Conservation (phyloP, 2,329 filamentous ascomycete species). For the Exserohilum turcica region DNA sequence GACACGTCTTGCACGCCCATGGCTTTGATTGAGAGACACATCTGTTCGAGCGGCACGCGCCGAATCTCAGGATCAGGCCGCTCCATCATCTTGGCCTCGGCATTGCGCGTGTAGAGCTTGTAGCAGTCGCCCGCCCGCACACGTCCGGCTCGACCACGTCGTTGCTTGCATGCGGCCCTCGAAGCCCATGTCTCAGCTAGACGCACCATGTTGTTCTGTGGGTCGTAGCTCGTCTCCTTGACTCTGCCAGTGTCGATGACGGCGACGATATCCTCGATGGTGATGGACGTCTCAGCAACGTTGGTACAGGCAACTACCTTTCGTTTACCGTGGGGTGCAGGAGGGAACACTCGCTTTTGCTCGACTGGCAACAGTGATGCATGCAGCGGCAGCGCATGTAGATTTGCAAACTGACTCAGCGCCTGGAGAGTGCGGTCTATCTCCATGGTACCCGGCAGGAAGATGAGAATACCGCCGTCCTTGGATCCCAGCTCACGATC, state of each 20-base stretch:
- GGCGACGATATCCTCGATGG: constrained; percentile 94
- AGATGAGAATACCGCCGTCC: constrained; percentile 90
- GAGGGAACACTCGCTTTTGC: constrained; percentile 83
- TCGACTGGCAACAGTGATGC: constrained; percentile 88
- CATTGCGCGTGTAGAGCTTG: constrained; percentile 87
- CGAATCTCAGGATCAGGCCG: constrained; percentile 93
- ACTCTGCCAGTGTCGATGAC: constrained; percentile 95
- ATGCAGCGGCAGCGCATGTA: constrained; percentile 86
- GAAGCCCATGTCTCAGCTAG: constrained; percentile 96
- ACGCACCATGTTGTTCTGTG: constrained; percentile 89
- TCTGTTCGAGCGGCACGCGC: constrained; percentile 88
- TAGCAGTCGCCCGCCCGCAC: constrained; percentile 91
- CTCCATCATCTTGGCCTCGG: constrained; percentile 83
- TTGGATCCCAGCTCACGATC: constrained; percentile 74
- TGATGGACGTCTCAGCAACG: constrained; percentile 97
- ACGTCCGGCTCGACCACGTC: constrained; percentile 89
- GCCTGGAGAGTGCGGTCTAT: constrained; percentile 80
- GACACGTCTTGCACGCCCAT: constrained; percentile 89
- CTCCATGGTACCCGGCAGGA: constrained; percentile 88
- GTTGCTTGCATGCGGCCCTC: constrained; percentile 89
- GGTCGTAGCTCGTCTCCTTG: constrained; percentile 94
- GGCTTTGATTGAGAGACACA: constrained; percentile 90
- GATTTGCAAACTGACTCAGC: constrained; percentile 66
- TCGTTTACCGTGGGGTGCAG: constrained; percentile 75
- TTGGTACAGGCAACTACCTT: constrained; percentile 97